Evolutionary conservation across 805 yeast species (phyloP).

Genomic region (Pichia thaimueangensis): DNA sequence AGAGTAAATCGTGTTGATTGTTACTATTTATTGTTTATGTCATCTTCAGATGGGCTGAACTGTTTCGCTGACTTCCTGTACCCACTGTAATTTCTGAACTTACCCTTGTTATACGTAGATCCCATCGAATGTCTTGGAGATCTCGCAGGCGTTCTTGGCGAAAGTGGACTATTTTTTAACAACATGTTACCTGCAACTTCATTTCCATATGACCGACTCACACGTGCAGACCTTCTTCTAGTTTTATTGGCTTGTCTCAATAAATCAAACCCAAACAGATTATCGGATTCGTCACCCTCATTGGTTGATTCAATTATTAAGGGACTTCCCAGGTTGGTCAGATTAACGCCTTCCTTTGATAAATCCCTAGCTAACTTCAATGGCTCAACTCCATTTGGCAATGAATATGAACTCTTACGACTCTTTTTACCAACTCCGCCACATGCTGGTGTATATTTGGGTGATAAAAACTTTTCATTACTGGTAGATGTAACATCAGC

Average conservation of each 20-base stretch:
- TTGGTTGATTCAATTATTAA: conserved; percentile 14
- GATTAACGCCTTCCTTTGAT: conserved; percentile 15
- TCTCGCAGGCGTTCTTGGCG: conserved; percentile 24
- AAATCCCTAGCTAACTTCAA: conserved; percentile 12
- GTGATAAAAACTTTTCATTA: conserved; percentile 9
- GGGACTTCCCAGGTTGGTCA: conserved; percentile 2
- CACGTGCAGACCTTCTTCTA: conserved; percentile 27
- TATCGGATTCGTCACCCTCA: conserved; percentile 32
- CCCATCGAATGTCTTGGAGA: conserved; percentile 19
- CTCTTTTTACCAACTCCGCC: conserved; percentile 7
- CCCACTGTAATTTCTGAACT: conserved; percentile 12
- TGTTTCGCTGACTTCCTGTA: conserved; percentile 8
- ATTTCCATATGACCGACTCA: conserved; percentile 17
- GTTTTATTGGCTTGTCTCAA: conserved; percentile 32
- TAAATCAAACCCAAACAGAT: conserved; percentile 40
- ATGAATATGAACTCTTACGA: conserved; percentile 8
- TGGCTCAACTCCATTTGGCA: conserved; percentile 18
- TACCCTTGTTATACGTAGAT: conserved; percentile 7
- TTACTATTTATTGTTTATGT: not conserved
- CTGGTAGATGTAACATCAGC: conserved; percentile 17
- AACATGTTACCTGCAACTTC: conserved; percentile 14
- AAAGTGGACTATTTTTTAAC: conserved; percentile 21
- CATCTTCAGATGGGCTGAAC: conserved; percentile 1
- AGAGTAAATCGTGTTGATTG: no score
- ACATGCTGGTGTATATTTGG: conserved; percentile 11